Conservation (phyloP, 169 alveolate species). For the Plasmodium malariae region DNA sequence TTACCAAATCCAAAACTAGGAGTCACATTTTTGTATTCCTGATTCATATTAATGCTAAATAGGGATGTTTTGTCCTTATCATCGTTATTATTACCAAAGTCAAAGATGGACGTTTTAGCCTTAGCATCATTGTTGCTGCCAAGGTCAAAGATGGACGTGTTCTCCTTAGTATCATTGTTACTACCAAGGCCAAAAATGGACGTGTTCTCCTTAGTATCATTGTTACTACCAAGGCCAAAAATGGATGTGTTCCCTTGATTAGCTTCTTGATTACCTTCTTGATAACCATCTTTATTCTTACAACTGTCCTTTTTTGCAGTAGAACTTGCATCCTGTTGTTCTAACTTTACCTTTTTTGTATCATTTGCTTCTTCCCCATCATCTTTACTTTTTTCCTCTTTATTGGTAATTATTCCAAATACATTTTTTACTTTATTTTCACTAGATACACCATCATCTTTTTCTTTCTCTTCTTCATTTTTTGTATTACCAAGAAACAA, state of each 20-base stretch:
- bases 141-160: neutral
- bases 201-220: neutral
- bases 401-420: neutral
- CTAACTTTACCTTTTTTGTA: too few species aligned
- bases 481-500: neutral
- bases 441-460: neutral
- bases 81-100: neutral
- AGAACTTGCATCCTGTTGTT: too few species aligned
- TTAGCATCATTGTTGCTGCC: neutral
- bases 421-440: neutral
- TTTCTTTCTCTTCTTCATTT: neutral
- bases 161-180: neutral
- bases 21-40: neutral
- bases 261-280: too few species aligned
- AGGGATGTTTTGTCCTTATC: neutral
- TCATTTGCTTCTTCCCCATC: too few species aligned
- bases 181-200: neutral
- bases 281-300: too few species aligned
- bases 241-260: too few species aligned
- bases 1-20: neutral
- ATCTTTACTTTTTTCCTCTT: slow-evolving; percentile 21
- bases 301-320: too few species aligned
- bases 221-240: neutral
- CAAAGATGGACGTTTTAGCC: neutral
- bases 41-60: neutral